phyloP scores from a whole-genome alignment of 257 asterid genomes.

The Solanum verrucosum region DNA sequence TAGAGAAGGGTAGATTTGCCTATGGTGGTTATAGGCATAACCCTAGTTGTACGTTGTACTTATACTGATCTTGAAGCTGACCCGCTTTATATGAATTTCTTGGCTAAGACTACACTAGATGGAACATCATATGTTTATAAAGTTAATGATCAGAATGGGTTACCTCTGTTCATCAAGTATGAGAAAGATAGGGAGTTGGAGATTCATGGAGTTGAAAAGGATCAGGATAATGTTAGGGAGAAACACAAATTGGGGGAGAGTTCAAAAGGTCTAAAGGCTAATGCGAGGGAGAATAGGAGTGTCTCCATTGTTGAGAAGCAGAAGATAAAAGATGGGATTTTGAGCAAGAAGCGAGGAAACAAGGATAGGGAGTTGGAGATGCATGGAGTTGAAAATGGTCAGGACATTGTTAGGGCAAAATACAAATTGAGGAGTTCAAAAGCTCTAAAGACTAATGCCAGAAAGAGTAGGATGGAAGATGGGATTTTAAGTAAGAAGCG shows the following conservation, averaged over 20 bases:
- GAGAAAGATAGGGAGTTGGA: not conserved
- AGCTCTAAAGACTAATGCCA: not conserved
- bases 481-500: not conserved
- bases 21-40: not conserved
- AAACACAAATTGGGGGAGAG: not conserved
- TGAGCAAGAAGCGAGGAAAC: not conserved
- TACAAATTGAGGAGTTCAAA: not conserved
- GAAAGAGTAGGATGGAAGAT: not conserved
- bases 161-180: not conserved
- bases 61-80: not conserved
- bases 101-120: not conserved
- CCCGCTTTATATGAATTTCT: slow-evolving; percentile 6
- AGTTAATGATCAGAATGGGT: not conserved
- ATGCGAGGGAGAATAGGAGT: not conserved
- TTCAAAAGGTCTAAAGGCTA: not conserved
- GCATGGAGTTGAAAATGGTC: not conserved
- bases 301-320: not conserved
- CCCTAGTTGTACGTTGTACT: not conserved
- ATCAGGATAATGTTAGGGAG: not conserved
- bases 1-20: not conserved
- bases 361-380: not conserved
- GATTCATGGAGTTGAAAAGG: not conserved
- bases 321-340: not conserved
- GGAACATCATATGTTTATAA: slow-evolving; percentile 6
- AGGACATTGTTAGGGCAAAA: not conserved